These are phyloP conservation scores for Boeremia lycopersici DNA, from an alignment of 2,329 filamentous ascomycete genomes.

Conservation along the genomic window DNA sequence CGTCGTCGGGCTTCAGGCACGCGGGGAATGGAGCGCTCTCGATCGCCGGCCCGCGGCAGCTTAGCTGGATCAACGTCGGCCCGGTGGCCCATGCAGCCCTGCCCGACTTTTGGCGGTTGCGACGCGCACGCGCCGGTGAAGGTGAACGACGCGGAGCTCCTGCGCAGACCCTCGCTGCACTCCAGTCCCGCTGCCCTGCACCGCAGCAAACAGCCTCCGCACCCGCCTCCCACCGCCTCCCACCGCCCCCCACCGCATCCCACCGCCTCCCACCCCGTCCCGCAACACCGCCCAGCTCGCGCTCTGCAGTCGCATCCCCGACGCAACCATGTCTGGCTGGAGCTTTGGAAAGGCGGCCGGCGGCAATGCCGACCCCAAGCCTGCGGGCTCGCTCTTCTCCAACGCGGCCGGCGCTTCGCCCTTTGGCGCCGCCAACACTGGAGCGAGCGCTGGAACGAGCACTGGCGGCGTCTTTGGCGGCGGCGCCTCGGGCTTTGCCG, in stretches of 20 bases:
- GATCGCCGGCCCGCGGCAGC: slow-evolving; percentile 21
- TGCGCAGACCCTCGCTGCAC: slow-evolving; percentile 7
- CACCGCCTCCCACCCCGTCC: background rate
- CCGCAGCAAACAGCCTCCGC: too few species aligned
- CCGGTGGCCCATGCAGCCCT: slow-evolving; percentile 32
- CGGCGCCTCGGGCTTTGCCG: slow-evolving; percentile 23
- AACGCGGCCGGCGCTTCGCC: slow-evolving; percentile 33
- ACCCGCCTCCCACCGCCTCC: too few species aligned
- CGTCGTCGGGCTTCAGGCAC: slow-evolving; percentile 30
- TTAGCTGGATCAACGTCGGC: slow-evolving; percentile 31
- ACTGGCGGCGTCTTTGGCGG: slow-evolving; percentile 21
- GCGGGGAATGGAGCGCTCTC: slow-evolving; percentile 18
- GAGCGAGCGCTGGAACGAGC: slow-evolving; percentile 23
- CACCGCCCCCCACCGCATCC: too few species aligned
- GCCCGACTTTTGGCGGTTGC: slow-evolving; percentile 37
- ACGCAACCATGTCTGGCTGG: slow-evolving; percentile 36
- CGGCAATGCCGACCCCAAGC: slow-evolving; percentile 28
- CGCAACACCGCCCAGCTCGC: background rate
- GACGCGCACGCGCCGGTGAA: slow-evolving; percentile 30
- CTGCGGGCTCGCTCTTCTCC: slow-evolving; percentile 37
- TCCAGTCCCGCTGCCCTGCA: too few species aligned
- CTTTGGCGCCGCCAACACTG: slow-evolving; percentile 32
- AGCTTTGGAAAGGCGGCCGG: slow-evolving; percentile 41
- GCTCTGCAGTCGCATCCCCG: slow-evolving; percentile 1
- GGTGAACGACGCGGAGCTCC: slow-evolving; percentile 22